phyloP scores from a whole-genome alignment of 2,329 filamentous ascomycete genomes.

The Ceratocystis papillata region DNA sequence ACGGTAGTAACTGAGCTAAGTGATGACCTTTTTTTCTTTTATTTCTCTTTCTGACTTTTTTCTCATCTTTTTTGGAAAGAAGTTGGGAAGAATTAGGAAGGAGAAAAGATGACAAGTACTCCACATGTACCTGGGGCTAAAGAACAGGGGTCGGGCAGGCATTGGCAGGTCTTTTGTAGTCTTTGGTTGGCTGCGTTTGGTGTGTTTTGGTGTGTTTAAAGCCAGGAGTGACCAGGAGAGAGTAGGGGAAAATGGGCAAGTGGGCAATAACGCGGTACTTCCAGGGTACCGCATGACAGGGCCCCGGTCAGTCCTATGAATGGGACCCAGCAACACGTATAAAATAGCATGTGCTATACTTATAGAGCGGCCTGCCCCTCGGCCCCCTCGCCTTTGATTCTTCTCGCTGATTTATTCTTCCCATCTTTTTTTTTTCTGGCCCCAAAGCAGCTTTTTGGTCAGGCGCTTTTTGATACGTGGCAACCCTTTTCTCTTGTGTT shows the following conservation, averaged over 20 bases:
- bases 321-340: conserved; percentile 32
- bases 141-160: conserved; percentile 14
- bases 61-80: conserved; percentile 8
- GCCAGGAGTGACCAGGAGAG: neutral
- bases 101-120: conserved; percentile 21
- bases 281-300: conserved; percentile 16
- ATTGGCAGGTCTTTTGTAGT: conserved; percentile 7
- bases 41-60: conserved; percentile 7
- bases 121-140: conserved; percentile 23
- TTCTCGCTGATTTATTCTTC: conserved; percentile 23
- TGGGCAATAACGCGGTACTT: conserved; percentile 18
- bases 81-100: no score
- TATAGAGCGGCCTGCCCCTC: conserved; percentile 39
- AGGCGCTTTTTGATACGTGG: conserved; percentile 15
- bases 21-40: neutral
- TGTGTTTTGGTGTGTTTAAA: neutral
- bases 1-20: neutral
- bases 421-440: conserved; percentile 19
- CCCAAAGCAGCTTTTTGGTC: conserved; percentile 10
- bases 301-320: conserved; percentile 12
- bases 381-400: conserved; percentile 26
- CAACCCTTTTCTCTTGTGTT: conserved; percentile 13
- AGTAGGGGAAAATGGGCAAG: neutral
- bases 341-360: conserved; percentile 38
- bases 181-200: no score